Conservation (phyloP, 163 green algal genomes). For the Prototheca stagnorum region DNA sequence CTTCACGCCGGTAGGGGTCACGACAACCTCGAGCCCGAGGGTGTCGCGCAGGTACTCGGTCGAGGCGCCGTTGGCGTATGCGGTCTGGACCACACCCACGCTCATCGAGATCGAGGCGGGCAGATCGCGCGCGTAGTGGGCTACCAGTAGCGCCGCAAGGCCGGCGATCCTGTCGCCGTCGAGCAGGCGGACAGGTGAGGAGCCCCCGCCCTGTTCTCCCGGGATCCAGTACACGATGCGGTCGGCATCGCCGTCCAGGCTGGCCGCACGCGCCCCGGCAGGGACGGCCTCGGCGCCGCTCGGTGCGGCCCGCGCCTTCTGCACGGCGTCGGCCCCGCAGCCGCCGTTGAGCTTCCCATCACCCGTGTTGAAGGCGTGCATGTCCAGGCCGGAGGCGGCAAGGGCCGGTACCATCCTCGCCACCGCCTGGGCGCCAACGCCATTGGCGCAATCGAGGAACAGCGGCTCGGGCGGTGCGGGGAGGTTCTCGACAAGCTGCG, state of each 20-base stretch:
- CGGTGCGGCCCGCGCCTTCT: constrained; percentile 71
- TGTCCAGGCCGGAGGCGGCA: constrained; percentile 20
- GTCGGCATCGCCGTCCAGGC: constrained; percentile 91
- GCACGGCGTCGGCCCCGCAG: constrained; percentile 85
- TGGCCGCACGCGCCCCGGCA: constrained; percentile 19
- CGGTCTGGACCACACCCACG: constrained; percentile 89
- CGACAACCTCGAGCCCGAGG: constrained; percentile 12
- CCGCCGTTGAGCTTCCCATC: constrained; percentile 41
- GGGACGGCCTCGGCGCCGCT: constrained; percentile 16
- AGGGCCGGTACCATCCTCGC: constrained; percentile 9
- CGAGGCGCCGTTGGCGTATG: constrained; percentile 89
- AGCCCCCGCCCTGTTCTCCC: too few relatives aligned
- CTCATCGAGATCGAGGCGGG: constrained; percentile 3
- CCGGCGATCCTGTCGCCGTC: constrained; percentile 90
- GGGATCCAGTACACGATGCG: constrained; percentile 79
- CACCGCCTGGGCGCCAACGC: constrained; percentile 68
- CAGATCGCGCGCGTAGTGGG: constrained; percentile 35
- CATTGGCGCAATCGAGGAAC: constrained; percentile 85
- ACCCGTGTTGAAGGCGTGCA: constrained; percentile 44
- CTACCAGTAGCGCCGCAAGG: constrained; percentile 54
- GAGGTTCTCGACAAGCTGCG: constrained; percentile 18
- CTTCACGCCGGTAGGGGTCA: constrained; percentile 74
- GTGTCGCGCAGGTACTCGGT: constrained; percentile 45
- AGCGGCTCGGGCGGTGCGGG: too few relatives aligned
- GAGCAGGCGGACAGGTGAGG: constrained; percentile 48